Evolutionary conservation across 2,329 filamentous ascomycete species (phyloP), one percentile per base, ranked within the genome.

Genomic region (Trichoderma gracile): DNA sequence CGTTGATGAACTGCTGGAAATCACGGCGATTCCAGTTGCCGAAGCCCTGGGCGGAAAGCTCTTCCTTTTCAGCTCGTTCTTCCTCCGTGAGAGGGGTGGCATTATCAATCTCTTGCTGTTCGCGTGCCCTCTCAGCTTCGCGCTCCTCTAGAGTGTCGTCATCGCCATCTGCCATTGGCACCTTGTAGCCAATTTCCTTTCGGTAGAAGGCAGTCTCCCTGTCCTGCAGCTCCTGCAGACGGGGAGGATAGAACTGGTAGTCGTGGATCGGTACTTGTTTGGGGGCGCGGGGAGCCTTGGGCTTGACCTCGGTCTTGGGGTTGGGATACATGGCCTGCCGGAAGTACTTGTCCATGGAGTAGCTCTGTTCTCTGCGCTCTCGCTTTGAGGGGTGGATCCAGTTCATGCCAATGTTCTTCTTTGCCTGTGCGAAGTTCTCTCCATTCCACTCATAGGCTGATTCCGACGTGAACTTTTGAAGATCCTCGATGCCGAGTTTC

Each of bases 311-410:
- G 45, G 92, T 89, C 87, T 76, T 92, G 88, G 91, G 95, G 42
- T 86, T 84, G 12, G 83, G 83, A 71, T 91, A 90, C 73, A 99
- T 85, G 10, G 93, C 92, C 72, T 96, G 89, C 69, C 94, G 90
- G 79, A 98, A 99, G 79, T 99, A 99, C 77, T 97, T 96, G 76
- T 99, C 96, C 81, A 99, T 97, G 0, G 94, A 97, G 76, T 99
- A 99, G 5, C 92, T 93, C 75, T 97, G 93, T 74, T 98, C 94
- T 77, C 98, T 99, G 72, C 95, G 91, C 79, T 99, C 96, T 77
- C 95, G 93, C 82, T 99, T 99, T 17, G 94, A 89, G 2, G 95
- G 96, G 72, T 99, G 97, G 80, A 99, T 99, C 96, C 96, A 99
- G 73, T 83, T 93, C 69, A 97, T 85, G 55, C 92, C 92, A 68